These are phyloP conservation scores for Aegilops tauschii DNA, from an alignment of 176 grass and related monocot genomes.

Conservation along the genomic window DNA sequence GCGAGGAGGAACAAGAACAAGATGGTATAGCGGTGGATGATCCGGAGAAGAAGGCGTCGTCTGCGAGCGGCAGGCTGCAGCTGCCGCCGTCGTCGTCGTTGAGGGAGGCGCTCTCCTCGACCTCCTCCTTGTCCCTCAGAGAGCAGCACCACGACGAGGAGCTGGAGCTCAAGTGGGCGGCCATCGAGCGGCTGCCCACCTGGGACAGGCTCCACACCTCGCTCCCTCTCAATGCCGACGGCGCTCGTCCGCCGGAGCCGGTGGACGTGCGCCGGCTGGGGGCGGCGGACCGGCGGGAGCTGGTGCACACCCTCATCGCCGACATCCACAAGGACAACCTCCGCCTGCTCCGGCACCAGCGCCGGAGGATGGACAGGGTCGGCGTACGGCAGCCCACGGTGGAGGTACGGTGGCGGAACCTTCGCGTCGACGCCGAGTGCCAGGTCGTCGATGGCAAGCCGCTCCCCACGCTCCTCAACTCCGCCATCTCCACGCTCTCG, in stretches of 20 bases:
- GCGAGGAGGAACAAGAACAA: neutral
- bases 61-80: neutral
- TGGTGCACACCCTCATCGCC: constrained; percentile 62
- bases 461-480: constrained; percentile 63
- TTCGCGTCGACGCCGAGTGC: constrained; percentile 49
- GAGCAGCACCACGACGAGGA: constrained; percentile 38
- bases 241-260: neutral
- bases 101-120: constrained; percentile 1
- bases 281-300: constrained; percentile 32
- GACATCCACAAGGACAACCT: constrained; percentile 62
- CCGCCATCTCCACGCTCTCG: constrained; percentile 24
- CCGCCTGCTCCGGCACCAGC: constrained; percentile 66
- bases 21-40: neutral
- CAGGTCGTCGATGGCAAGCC: constrained; percentile 57
- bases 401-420: constrained; percentile 51
- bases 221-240: neutral
- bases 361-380: constrained; percentile 63
- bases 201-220: constrained; percentile 44
- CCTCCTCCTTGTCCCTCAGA: neutral
- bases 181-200: constrained; percentile 62
- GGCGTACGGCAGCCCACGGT: constrained; percentile 52
- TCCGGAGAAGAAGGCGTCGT: neutral
- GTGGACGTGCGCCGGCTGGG: constrained; percentile 56
- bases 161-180: constrained; percentile 57
- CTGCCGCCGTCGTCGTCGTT: neutral